Conservation (phyloP, 2,329 filamentous ascomycete genomes). For the Aspergillus cejpii region DNA sequence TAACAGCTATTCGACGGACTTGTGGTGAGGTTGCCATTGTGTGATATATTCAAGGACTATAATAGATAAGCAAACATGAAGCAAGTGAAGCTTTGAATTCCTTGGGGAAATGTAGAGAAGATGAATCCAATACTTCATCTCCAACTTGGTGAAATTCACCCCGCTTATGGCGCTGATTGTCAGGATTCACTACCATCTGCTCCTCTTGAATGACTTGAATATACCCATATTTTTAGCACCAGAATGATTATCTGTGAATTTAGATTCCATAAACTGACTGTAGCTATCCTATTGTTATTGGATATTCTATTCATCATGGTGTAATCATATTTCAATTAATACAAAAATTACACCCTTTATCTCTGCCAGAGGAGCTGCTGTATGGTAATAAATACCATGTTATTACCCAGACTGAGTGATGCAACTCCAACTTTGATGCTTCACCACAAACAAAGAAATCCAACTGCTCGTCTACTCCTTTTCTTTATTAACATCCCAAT, state of each 20-base stretch:
- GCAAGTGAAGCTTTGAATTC: too few relatives aligned
- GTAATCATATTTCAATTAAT: background rate
- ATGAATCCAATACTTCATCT: background rate
- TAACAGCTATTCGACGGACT: slow-evolving; percentile 56
- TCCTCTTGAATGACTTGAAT: background rate
- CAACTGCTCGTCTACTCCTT: background rate
- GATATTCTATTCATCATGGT: background rate
- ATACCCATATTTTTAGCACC: background rate
- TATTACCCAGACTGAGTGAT: background rate
- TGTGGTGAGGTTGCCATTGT: slow-evolving; percentile 16
- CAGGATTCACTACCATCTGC: background rate
- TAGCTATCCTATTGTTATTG: background rate
- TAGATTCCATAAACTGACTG: too few relatives aligned
- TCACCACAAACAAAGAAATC: background rate
- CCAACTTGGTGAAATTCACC: background rate
- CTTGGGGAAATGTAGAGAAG: background rate
- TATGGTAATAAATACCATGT: background rate
- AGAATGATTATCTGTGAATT: background rate
- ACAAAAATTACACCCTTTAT: slow-evolving; percentile 1
- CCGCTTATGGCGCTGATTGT: background rate
- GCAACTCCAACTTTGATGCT: background rate
- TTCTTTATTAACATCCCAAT: background rate
- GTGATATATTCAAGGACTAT: too few relatives aligned
- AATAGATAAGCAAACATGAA: too few relatives aligned
- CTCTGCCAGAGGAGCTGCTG: background rate